phyloP scores from a whole-genome alignment of 2,329 filamentous ascomycete genomes.

The Trichoderma asperellum region DNA sequence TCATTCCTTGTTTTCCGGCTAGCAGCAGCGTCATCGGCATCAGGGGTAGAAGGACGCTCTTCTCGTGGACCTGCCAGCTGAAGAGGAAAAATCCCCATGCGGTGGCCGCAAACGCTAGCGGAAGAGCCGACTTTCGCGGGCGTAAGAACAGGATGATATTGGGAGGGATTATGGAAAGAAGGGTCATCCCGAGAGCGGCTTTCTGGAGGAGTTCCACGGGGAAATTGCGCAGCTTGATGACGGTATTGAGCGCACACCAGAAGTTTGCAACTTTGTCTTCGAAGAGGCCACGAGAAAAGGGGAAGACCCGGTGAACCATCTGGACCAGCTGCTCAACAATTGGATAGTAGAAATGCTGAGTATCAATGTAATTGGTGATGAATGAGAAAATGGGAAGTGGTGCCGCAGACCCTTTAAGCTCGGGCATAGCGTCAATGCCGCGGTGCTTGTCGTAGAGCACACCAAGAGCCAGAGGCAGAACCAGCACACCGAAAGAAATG shows the following conservation, averaged over 20 bases:
- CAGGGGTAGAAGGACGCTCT: conserved; percentile 89
- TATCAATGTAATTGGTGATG: conserved; percentile 62
- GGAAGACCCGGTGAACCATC: conserved; percentile 89
- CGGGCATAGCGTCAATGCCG: conserved; percentile 61
- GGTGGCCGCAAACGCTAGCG: conserved; percentile 77
- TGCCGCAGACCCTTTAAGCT: conserved; percentile 60
- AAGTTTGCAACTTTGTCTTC: conserved; percentile 99
- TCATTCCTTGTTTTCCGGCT: conserved; percentile 75
- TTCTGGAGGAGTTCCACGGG: conserved; percentile 73
- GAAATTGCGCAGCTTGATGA: conserved; percentile 83
- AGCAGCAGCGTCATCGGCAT: conserved; percentile 92
- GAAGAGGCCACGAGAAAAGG: conserved; percentile 92
- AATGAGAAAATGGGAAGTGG: conserved; percentile 65
- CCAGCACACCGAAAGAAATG: conserved; percentile 72
- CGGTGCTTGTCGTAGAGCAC: conserved; percentile 69
- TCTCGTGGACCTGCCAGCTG: conserved; percentile 98
- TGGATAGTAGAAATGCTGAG: conserved; percentile 72
- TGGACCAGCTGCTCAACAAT: conserved; percentile 79
- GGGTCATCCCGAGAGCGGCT: conserved; percentile 73
- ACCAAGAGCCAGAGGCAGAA: conserved; percentile 75
- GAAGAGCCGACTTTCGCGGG: conserved; percentile 76
- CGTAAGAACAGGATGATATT: conserved; percentile 79
- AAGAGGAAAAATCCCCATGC: conserved; percentile 98
- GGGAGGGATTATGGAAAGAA: conserved; percentile 75
- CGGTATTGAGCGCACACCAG: conserved; percentile 90